Conservation (phyloP, 2,329 filamentous ascomycete species). For the Macrophomina phaseolina region DNA sequence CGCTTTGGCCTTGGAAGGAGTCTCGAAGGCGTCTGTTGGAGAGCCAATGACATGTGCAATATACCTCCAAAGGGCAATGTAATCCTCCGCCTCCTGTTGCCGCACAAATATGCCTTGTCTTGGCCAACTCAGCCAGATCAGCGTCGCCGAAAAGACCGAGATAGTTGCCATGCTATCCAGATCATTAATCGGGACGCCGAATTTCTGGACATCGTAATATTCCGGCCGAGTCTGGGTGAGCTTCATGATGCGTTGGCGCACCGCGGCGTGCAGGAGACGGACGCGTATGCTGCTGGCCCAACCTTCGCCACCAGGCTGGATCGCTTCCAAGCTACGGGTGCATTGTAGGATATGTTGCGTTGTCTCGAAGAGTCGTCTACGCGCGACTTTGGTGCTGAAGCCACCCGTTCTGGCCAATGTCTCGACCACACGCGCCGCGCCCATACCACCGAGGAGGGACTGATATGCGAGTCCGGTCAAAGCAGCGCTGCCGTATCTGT, state of each 20-base stretch:
- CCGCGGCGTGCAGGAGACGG: constrained; percentile 70
- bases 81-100: constrained; percentile 68
- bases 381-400: constrained; percentile 71
- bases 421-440: constrained; percentile 73
- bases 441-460: constrained; percentile 73
- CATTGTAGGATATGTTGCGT: constrained; percentile 78
- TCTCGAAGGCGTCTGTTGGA: constrained; percentile 66
- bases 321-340: constrained; percentile 66
- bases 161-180: constrained; percentile 77
- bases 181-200: constrained; percentile 75
- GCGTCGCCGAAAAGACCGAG: constrained; percentile 68
- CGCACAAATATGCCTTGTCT: constrained; percentile 73
- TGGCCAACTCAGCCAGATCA: constrained; percentile 73
- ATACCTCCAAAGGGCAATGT: constrained; percentile 77
- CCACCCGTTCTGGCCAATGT: constrained; percentile 76
- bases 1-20: constrained; percentile 60
- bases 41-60: constrained; percentile 74
- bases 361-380: constrained; percentile 72
- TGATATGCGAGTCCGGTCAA: constrained; percentile 70
- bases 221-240: constrained; percentile 61
- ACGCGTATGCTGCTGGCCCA: constrained; percentile 70
- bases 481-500: constrained; percentile 72
- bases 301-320: constrained; percentile 72
- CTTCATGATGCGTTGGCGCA: constrained; percentile 68
- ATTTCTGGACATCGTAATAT: constrained; percentile 66